Evolutionary conservation across 495 filamentous ascomycete genomes (phyloP), one percentile per base, ranked within the genome.

Genomic region (Xylaria intraflava): DNA sequence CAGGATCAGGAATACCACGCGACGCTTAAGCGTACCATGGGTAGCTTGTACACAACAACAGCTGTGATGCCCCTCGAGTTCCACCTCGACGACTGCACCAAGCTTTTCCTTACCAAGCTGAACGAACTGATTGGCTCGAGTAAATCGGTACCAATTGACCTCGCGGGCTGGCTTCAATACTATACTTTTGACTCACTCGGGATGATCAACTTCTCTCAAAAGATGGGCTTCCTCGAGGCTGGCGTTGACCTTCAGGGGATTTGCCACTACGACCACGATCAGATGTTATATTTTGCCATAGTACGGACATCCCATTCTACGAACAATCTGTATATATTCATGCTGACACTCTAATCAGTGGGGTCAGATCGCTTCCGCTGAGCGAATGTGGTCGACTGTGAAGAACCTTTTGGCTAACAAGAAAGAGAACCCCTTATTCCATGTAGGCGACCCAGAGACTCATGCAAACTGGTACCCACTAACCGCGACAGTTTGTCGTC

Each of bases 181-280:
- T 83, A 77, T 55, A 78, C 80, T 0, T 82, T 79, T 55, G 81
- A 83, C 57, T 78, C 82, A 4, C 79, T 83, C 33, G 75, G 78
- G 6, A 64, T 74, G 48, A 76, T 83, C 39, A 80, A 77, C 0
- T 82, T 75, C 48, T 77, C 73, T 3, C 69, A 78, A 39, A 72
- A 74, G 22, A 73, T 83, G 47, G 77, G 78, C 1, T 78, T 80
- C 55, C 65, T 81, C 1, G 75, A 78, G 46, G 35, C 50, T 14
- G 79, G 77, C 23, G 50, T 72, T 7, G 79, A 82, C 33, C 70
- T 80, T 23, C 69, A 72, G 80, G n/a, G 51, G 23, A 43, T 43
- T 33, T 47, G 23, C 30, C 29, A 47, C 16, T 31, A 31, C 16
- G 45, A 46, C 26, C 43, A 46, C 19, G 47, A 56, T 24, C 35